These are phyloP conservation scores for Cryptosporidium muris DNA, from an alignment of 169 alveolate genomes.

Conservation along the genomic window DNA sequence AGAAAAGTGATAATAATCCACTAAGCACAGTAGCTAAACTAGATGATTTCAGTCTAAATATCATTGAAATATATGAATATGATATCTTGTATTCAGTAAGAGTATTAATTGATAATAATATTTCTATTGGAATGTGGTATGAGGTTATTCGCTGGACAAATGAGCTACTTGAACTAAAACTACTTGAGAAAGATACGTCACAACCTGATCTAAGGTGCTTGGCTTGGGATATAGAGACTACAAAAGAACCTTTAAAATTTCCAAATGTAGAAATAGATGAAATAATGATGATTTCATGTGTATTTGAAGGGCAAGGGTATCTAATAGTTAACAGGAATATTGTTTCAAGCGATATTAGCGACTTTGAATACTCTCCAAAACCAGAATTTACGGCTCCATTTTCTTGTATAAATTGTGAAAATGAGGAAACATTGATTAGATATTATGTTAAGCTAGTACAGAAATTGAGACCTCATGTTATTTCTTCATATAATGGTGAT, in stretches of 20 bases:
- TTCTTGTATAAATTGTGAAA: constrained; percentile 71
- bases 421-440: constrained; percentile 74
- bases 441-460: constrained; percentile 78
- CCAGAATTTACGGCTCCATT: constrained; percentile 75
- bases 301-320: constrained; percentile 96
- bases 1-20: constrained; percentile 73
- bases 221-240: constrained; percentile 99
- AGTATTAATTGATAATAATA: constrained; percentile 92
- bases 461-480: constrained; percentile 88
- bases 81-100: constrained; percentile 94
- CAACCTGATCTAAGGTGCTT: constrained; percentile 88
- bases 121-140: constrained; percentile 97
- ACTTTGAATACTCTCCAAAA: constrained; percentile 95
- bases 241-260: constrained; percentile 96
- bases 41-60: constrained; percentile 80
- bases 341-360: constrained; percentile 92
- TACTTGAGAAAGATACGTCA: constrained; percentile 81
- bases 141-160: constrained; percentile 80
- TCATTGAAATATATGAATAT: constrained; percentile 92
- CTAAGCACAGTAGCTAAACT: constrained; percentile 73
- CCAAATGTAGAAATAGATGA: constrained; percentile 95
- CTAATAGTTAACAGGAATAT: constrained; percentile 93
- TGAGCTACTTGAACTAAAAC: constrained; percentile 72
- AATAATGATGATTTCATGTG: constrained; percentile 86
- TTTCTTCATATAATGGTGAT: constrained; percentile 99